Conservation (phyloP, 2,329 filamentous ascomycete species). For the Penicillium sp. region DNA sequence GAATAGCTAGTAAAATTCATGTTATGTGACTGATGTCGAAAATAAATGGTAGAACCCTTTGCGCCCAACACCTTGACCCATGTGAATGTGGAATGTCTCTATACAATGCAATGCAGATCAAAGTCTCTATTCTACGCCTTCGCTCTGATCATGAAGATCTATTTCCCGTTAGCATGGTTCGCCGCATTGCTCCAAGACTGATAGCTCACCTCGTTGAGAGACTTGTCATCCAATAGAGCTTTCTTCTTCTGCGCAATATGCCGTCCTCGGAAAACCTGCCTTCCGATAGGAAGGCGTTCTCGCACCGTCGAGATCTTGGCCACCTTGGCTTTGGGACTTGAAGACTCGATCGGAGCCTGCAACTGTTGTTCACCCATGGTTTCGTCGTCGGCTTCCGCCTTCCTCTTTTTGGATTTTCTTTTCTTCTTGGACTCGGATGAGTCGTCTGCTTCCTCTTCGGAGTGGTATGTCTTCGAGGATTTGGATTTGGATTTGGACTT, state of each 20-base stretch:
- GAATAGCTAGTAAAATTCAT: not conserved
- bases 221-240: constrained; percentile 75
- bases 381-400: constrained; percentile 30
- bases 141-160: constrained; percentile 29
- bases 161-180: constrained; percentile 3
- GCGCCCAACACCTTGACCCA: not conserved
- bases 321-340: constrained; percentile 38
- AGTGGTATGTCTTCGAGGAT: constrained; percentile 19
- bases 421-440: constrained; percentile 28
- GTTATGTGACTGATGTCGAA: not conserved
- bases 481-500: constrained; percentile 26
- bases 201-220: constrained; percentile 74
- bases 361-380: constrained; percentile 24
- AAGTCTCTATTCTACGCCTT: constrained; percentile 2
- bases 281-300: constrained; percentile 51
- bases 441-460: constrained; percentile 17
- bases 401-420: constrained; percentile 37
- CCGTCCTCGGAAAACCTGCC: constrained; percentile 73
- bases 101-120: constrained; percentile 5
- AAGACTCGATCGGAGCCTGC: not conserved
- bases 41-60: not conserved
- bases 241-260: constrained; percentile 87
- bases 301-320: constrained; percentile 47
- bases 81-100: not conserved
- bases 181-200: not conserved